Evolutionary conservation across 2,329 filamentous ascomycete species (phyloP).

Genomic region (Aspergillus novoparasiticus): DNA sequence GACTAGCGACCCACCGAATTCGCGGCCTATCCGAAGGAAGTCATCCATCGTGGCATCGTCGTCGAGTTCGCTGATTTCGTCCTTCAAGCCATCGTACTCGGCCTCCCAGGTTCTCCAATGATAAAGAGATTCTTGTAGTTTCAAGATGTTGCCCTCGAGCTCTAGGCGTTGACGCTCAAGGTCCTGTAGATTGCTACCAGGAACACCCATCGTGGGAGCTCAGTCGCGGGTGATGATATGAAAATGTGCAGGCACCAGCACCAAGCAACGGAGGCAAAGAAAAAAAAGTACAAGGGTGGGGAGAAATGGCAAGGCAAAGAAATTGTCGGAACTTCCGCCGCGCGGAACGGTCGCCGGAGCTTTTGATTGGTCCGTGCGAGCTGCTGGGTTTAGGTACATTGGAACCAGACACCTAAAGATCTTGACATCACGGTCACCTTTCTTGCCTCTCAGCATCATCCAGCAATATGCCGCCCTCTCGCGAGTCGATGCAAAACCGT

Average conservation of each 20-base stretch:
- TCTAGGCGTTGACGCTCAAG: constrained; percentile 74
- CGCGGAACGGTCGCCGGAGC: constrained; percentile 16
- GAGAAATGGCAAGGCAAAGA: constrained; percentile 18
- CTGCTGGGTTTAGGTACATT: constrained; percentile 13
- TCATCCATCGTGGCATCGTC: constrained; percentile 54
- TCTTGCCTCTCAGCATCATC: background rate
- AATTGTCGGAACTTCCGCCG: constrained; percentile 17
- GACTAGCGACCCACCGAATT: constrained; percentile 50
- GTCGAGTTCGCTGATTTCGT: constrained; percentile 68
- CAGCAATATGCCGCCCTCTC: constrained; percentile 33
- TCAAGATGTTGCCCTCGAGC: constrained; percentile 74
- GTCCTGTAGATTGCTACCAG: constrained; percentile 60
- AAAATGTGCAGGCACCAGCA: background rate
- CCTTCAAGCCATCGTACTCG: constrained; percentile 87
- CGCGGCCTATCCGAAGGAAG: constrained; percentile 50
- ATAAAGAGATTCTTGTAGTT: constrained; percentile 73
- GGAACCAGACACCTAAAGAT: background rate
- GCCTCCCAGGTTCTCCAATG: constrained; percentile 91
- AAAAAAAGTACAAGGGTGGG: background rate
- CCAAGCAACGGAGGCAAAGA: background rate
- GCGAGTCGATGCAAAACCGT: constrained; percentile 35
- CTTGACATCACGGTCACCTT: constrained; percentile 1
- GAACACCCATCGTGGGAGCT: constrained; percentile 32
- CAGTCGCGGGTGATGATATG: constrained; percentile 10
- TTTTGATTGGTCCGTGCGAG: constrained; percentile 31